Evolutionary conservation across 73 alveolate genomes (phyloP).

Genomic region (Paramecium biaurelia): DNA sequence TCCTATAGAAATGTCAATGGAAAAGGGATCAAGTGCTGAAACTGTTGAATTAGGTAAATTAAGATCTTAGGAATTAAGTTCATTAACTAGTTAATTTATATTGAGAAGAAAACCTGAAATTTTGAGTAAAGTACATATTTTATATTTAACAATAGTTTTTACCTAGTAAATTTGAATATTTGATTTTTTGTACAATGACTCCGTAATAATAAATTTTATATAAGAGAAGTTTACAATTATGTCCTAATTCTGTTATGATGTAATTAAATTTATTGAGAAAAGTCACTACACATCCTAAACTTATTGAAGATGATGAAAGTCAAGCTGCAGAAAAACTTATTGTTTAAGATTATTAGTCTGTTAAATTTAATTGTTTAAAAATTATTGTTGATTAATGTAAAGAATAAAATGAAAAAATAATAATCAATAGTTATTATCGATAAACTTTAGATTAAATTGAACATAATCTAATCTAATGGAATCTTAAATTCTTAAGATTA

Average conservation of each 20-base stretch:
- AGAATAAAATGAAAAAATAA: constrained; percentile 37
- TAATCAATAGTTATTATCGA: constrained; percentile 54
- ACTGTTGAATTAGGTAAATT: constrained; percentile 32
- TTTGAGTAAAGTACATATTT: constrained; percentile 57
- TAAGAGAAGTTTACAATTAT: constrained; percentile 46
- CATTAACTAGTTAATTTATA: constrained; percentile 71
- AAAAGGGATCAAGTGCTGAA: constrained; percentile 51
- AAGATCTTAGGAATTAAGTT: constrained; percentile 55
- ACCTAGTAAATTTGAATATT: constrained; percentile 92
- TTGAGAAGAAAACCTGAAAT: constrained; percentile 90
- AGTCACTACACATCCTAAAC: constrained; percentile 64
- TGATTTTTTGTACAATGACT: constrained; percentile 85
- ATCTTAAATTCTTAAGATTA: constrained; percentile 29
- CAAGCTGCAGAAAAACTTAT: background rate
- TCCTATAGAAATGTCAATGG: constrained; percentile 43
- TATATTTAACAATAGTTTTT: constrained; percentile 62
- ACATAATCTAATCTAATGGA: background rate
- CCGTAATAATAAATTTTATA: constrained; percentile 86
- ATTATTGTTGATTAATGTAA: background rate
- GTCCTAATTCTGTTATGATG: background rate
- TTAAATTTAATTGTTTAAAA: background rate
- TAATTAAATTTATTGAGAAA: constrained; percentile 51
- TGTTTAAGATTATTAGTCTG: background rate
- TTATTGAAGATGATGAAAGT: constrained; percentile 50
- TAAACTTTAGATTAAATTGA: constrained; percentile 55